These are phyloP conservation scores for Agaricus bisporus DNA, from an alignment of 768 basidiomycete species.

Conservation along the genomic window DNA sequence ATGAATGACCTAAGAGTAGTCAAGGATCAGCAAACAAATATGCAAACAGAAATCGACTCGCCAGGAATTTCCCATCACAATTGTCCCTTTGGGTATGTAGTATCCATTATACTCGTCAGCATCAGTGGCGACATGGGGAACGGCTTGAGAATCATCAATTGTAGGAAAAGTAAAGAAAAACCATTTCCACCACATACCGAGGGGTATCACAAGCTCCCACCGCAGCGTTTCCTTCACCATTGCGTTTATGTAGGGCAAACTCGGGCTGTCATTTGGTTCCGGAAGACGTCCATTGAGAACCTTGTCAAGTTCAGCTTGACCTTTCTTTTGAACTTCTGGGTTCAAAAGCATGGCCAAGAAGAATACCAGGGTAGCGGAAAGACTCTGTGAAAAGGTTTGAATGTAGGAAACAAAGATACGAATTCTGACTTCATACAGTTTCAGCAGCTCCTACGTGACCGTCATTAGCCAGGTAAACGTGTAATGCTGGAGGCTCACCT, in stretches of 20 bases:
- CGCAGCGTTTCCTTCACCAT: constrained; percentile 20
- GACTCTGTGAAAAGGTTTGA: neutral
- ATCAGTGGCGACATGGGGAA: constrained; percentile 22
- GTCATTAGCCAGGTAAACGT: neutral
- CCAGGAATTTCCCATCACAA: constrained; percentile 36
- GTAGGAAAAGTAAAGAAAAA: no score
- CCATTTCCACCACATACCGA: constrained; percentile 12
- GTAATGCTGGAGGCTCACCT: constrained; percentile 9
- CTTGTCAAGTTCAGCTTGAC: constrained; percentile 32
- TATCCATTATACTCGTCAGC: constrained; percentile 33
- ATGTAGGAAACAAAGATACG: neutral
- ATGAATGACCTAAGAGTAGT: constrained; percentile 4
- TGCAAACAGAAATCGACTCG: constrained; percentile 8
- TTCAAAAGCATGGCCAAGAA: constrained; percentile 15
- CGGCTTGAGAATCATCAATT: constrained; percentile 12
- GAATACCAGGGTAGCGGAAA: constrained; percentile 13
- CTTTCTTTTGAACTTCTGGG: constrained; percentile 18
- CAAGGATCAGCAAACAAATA: neutral
- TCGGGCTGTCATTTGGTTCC: constrained; percentile 14
- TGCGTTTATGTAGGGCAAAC: constrained; percentile 19
- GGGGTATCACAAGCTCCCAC: constrained; percentile 17
- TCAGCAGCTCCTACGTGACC: constrained; percentile 5
- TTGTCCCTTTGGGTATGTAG: constrained; percentile 32
- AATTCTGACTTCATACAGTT: constrained; percentile 2
- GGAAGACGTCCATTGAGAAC: constrained; percentile 27